Conservation (phyloP, 2,329 filamentous ascomycete genomes). For the Verticillium klebahnii region DNA sequence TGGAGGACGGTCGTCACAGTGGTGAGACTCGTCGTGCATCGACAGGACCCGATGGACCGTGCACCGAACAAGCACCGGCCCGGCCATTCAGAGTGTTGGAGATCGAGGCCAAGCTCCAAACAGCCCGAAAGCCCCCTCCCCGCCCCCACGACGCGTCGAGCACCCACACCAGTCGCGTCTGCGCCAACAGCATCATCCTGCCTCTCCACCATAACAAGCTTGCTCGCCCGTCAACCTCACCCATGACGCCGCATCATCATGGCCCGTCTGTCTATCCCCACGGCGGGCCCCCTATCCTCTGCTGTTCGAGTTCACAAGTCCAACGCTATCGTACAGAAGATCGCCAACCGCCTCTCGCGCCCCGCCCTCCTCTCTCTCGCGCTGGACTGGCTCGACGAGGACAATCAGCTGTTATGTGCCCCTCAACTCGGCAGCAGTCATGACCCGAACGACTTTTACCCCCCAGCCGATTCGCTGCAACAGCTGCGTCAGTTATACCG, state of each 20-base stretch:
- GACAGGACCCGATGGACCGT: neutral
- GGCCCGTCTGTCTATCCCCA: constrained; percentile 62
- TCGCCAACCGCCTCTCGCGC: constrained; percentile 66
- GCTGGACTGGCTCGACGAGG: constrained; percentile 71
- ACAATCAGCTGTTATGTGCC: constrained; percentile 53
- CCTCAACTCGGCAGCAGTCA: constrained; percentile 50
- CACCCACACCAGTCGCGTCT: neutral
- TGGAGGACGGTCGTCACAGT: neutral
- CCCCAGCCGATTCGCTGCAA: constrained; percentile 58
- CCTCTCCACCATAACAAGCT: neutral
- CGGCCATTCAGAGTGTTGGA: neutral
- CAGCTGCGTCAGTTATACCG: constrained; percentile 63
- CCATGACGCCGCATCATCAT: constrained; percentile 24
- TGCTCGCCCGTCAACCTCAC: neutral
- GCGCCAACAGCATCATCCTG: neutral
- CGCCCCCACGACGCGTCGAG: neutral
- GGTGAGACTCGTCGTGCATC: neutral
- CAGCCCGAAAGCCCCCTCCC: neutral
- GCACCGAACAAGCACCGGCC: neutral
- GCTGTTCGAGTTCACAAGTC: constrained; percentile 62
- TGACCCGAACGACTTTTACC: constrained; percentile 63
- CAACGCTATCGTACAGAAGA: constrained; percentile 60
- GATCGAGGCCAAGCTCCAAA: neutral
- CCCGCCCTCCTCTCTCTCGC: constrained; percentile 67
- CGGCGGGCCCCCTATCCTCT: constrained; percentile 66